Percentiles rank a stretch among this genome's conserved stretches.
Evolutionary conservation across 2,329 filamentous ascomycete genomes (phyloP).

Genomic region (Aspergillus oerlinghausenensis): DNA sequence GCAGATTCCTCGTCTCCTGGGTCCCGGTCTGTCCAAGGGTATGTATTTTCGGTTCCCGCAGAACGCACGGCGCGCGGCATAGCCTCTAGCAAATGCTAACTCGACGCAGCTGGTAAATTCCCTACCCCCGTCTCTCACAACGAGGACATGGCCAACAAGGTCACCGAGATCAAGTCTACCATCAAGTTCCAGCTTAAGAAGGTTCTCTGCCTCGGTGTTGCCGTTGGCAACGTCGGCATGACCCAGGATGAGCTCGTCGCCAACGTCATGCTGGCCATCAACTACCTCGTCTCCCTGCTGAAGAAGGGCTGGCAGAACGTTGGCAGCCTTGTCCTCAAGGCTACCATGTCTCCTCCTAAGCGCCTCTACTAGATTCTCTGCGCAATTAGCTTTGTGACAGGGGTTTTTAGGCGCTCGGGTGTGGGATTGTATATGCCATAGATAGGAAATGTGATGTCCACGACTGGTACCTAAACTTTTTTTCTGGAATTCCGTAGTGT

Average conservation of each 20-base stretch:
- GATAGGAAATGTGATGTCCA: conserved; percentile 31
- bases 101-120: conserved; percentile 87
- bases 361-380: conserved; percentile 76
- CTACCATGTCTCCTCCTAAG: conserved; percentile 98
- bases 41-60: conserved; percentile 31
- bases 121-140: conserved; percentile 95
- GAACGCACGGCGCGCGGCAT: not conserved
- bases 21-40: conserved; percentile 97
- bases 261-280: conserved; percentile 99
- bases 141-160: conserved; percentile 90
- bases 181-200: conserved; percentile 99
- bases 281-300: conserved; percentile 98
- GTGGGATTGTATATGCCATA: conserved; percentile 27
- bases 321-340: conserved; percentile 99
- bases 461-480: conserved; percentile 23
- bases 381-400: conserved; percentile 24
- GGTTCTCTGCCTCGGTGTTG: conserved; percentile 99
- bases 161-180: conserved; percentile 99
- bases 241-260: conserved; percentile 88
- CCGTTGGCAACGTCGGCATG: conserved; percentile 98
- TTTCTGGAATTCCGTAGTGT: not conserved
- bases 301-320: conserved; percentile 99
- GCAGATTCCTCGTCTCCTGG: conserved; percentile 99
- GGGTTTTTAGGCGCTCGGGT: conserved; percentile 18
- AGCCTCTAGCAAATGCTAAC: conserved; percentile 20